Conservation (phyloP, 257 asterid species). For the Handroanthus guayacan region DNA sequence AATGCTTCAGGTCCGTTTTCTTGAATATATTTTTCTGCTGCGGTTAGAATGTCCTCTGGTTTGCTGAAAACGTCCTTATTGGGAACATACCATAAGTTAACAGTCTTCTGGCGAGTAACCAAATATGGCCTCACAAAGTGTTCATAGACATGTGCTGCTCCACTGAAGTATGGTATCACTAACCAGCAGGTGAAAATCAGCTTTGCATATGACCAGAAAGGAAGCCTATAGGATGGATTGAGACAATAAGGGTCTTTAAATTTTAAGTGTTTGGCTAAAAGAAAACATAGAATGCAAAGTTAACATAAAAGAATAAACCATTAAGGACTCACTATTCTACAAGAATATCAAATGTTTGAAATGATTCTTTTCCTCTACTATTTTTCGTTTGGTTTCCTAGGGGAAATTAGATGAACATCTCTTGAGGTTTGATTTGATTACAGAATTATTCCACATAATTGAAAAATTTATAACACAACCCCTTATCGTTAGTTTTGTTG, state of each 20-base stretch:
- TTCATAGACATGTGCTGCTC: conserved; percentile 86
- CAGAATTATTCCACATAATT: no score
- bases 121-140: conserved; percentile 78
- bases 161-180: conserved; percentile 92
- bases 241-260: not conserved
- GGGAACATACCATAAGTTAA: conserved; percentile 81
- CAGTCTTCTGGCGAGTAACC: conserved; percentile 60
- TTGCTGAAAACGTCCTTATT: conserved; percentile 60
- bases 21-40: conserved; percentile 79
- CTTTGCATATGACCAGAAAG: conserved; percentile 89
- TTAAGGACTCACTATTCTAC: not conserved
- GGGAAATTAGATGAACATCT: no score
- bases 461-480: no score
- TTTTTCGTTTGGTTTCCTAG: not conserved
- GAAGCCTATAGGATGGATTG: conserved; percentile 58
- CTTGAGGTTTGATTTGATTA: no score
- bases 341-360: not conserved
- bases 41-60: conserved; percentile 76
- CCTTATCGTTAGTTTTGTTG: no score
- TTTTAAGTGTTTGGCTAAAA: not conserved
- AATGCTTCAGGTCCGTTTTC: conserved; percentile 81
- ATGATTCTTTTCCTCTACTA: not conserved
- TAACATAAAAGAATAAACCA: not conserved
- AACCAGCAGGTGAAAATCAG: conserved; percentile 90
- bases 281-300: no score